phyloP scores from a whole-genome alignment of 148 eudicot genomes.

The Agrostemma githago region DNA sequence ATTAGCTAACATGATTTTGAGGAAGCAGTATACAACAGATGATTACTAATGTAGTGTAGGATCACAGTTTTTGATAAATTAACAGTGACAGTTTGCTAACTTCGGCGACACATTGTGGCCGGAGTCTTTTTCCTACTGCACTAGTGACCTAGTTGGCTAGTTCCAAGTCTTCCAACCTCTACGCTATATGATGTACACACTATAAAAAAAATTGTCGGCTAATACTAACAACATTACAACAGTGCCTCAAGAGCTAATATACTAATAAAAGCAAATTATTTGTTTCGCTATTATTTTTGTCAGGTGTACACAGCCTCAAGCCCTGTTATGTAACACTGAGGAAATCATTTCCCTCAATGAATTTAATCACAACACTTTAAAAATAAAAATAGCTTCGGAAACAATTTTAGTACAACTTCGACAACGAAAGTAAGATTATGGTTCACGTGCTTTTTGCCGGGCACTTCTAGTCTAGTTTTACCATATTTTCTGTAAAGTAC shows the following conservation, averaged over 20 bases:
- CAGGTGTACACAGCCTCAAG: background rate
- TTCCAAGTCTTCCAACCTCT: background rate
- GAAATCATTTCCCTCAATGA: background rate
- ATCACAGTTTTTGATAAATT: background rate
- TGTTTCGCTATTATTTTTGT: no score
- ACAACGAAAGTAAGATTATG: background rate
- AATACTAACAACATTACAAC: no score
- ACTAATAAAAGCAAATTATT: no score
- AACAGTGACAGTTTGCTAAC: background rate
- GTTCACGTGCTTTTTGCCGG: background rate
- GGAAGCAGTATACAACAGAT: background rate
- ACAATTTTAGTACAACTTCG: background rate
- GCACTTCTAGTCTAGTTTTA: conserved; percentile 1
- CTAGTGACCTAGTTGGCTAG: background rate
- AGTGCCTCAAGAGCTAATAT: no score
- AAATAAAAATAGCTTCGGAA: background rate
- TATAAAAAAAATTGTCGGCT: no score
- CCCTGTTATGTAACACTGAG: background rate
- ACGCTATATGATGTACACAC: background rate
- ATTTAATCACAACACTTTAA: background rate
- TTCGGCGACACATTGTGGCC: background rate
- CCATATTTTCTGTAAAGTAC: background rate
- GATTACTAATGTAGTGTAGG: background rate
- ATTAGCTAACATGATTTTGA: no score
- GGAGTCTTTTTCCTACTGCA: background rate